Conservation (phyloP, 106 monocot species). For the Iris macrosiphon region DNA sequence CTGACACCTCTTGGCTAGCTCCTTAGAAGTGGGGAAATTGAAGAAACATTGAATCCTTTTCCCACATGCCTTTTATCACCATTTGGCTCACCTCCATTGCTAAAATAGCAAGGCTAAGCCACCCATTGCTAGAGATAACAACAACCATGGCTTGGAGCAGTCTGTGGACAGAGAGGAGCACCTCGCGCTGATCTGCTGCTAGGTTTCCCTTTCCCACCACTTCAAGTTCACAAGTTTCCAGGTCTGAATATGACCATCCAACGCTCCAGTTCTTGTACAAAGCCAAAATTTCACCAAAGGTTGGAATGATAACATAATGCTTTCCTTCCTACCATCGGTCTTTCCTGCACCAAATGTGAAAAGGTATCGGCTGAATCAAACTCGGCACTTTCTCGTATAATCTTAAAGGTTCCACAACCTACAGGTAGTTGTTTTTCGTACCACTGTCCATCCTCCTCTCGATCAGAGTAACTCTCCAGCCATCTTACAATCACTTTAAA, state of each 20-base stretch:
- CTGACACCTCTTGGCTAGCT: constrained; percentile 82
- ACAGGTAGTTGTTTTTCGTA: constrained; percentile 14
- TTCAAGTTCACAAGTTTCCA: constrained; percentile 60
- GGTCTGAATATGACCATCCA: constrained; percentile 26
- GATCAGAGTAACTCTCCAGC: constrained; percentile 45
- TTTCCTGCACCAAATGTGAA: constrained; percentile 37
- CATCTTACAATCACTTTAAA: constrained; percentile 43
- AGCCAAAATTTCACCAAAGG: constrained; percentile 50
- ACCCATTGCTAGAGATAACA: constrained; percentile 97
- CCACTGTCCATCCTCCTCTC: constrained; percentile 31
- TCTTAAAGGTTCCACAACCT: constrained; percentile 43
- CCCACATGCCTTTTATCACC: constrained; percentile 99
- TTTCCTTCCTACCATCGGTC: constrained; percentile 3
- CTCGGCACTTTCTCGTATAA: neutral
- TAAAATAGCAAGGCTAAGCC: constrained; percentile 62
- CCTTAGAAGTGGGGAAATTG: constrained; percentile 92
- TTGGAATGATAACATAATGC: constrained; percentile 36
- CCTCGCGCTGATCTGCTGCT: constrained; percentile 81
- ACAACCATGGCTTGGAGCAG: constrained; percentile 93
- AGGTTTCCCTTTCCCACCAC: constrained; percentile 78
- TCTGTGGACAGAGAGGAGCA: constrained; percentile 80
- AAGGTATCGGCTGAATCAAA: constrained; percentile 26
- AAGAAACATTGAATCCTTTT: constrained; percentile 68
- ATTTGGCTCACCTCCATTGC: constrained; percentile 97
- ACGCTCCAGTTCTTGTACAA: constrained; percentile 49